phyloP scores from a whole-genome alignment of 1,139 yeast species.

The Pichia sp. region DNA sequence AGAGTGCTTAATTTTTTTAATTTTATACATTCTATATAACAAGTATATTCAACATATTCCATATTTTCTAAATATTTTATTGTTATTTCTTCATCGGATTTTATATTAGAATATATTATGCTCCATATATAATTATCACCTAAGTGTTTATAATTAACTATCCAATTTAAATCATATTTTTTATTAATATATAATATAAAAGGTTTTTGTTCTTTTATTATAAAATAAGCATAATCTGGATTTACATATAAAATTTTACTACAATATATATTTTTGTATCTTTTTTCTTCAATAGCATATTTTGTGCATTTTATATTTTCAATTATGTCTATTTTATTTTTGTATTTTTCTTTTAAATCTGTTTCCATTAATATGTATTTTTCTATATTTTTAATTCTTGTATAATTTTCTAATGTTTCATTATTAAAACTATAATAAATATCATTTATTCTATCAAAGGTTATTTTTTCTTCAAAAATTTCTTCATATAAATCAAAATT shows the following conservation, averaged over 20 bases:
- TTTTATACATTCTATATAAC: background rate
- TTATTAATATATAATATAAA: background rate
- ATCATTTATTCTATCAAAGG: background rate
- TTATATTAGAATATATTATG: background rate
- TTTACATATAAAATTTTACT: background rate
- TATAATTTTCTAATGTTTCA: background rate
- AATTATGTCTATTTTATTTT: background rate
- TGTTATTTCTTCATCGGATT: too few species aligned
- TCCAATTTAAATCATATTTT: background rate
- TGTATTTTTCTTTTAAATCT: background rate
- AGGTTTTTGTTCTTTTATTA: background rate
- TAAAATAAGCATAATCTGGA: background rate
- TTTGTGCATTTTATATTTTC: too few species aligned
- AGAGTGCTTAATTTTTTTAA: background rate
- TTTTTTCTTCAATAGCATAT: too few species aligned
- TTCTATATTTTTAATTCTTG: background rate
- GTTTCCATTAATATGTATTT: background rate
- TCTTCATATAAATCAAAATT: background rate
- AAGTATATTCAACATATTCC: background rate
- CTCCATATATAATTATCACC: background rate
- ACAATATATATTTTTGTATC: background rate
- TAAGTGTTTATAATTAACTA: background rate
- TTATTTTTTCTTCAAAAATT: background rate
- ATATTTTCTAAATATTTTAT: too few species aligned
- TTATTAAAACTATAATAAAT: background rate